Evolutionary conservation across 1,284 basidiomycete genomes (phyloP), one percentile per base, ranked within the genome.

Genomic region (Naganishia sp.): DNA sequence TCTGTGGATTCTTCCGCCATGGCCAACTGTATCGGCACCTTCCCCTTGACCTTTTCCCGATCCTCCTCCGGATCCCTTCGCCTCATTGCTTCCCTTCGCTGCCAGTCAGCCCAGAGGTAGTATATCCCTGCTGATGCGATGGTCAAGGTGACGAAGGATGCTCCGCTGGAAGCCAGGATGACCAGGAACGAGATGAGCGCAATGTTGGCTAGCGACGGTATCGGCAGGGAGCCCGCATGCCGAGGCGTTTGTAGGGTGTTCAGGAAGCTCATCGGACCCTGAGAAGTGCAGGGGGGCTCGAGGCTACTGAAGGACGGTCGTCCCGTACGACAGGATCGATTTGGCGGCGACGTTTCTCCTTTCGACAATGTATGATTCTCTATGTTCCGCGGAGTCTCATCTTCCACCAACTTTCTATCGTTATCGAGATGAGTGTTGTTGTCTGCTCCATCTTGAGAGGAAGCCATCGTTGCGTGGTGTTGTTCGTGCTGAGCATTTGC

Each of bases 91-190:
- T 63, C 45, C 31, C 52, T 28, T 28, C 63, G 42, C 16, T 64
- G 64, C 52, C 63, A 59, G 23, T 68, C 57, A 13, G 67, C 67
- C 67, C 67, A 68, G 50, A 65, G 46, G 31, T 64, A 65, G 53
- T 65, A 68, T 10, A 46, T 43, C 7, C 18, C 54, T 21, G 31
- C 42, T 11, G 43, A 45, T 2, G 45, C 64, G 3, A 65, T 9
- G 23, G 50, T 2, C n/a, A 68, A 42, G 25, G 36, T 36, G 33
- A 66, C 2, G 28, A 68, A 43, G 10, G 46, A 53, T 16, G 61
- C 50, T 18, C 64, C 57, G 6, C 57, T 25, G 36, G 63, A 64
- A 3, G 68, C 64, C 13, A 68, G 54, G 28, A 60, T 15, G 53
- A 68, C 25, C 5, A 65, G 68, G 11, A 66, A 61, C 13, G 36